Percentiles rank a stretch among this genome's conserved stretches.
Conservation (phyloP, 495 filamentous ascomycete species). For the Apodospora peruviana region DNA sequence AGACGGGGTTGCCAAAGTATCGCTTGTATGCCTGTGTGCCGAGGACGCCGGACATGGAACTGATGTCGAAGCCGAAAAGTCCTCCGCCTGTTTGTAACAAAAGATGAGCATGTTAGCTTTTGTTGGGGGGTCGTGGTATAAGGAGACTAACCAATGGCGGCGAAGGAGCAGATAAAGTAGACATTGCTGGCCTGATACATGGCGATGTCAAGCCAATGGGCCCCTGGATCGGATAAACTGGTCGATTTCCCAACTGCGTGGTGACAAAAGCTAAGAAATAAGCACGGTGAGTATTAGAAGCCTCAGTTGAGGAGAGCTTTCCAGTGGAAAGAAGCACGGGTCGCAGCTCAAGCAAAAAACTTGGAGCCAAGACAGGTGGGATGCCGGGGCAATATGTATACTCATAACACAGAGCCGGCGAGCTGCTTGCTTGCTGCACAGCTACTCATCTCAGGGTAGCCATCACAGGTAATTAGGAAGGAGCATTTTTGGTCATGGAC, state of each 20-base stretch:
- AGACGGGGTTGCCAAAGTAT: conserved; percentile 53
- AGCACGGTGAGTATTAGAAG: not conserved
- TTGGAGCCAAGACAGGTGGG: too few relatives aligned
- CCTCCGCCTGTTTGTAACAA: conserved; percentile 45
- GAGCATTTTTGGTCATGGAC: too few relatives aligned
- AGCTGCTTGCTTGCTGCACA: too few relatives aligned
- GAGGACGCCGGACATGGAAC: conserved; percentile 62
- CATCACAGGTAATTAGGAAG: too few relatives aligned
- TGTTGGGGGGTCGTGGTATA: not conserved
- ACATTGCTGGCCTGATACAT: conserved; percentile 49
- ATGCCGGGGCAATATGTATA: too few relatives aligned
- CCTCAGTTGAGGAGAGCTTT: not conserved
- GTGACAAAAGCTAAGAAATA: not conserved
- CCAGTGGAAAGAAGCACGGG: not conserved
- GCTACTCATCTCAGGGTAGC: too few relatives aligned
- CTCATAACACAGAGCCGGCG: too few relatives aligned
- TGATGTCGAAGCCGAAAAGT: conserved; percentile 71
- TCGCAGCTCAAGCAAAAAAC: too few relatives aligned
- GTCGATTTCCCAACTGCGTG: not conserved
- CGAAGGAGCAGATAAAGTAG: conserved; percentile 58
- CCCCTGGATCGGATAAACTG: not conserved
- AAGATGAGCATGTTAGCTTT: not conserved
- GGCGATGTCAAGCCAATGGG: not conserved
- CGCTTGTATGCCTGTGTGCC: conserved; percentile 56
- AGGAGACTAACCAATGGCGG: conserved; percentile 51